These are phyloP conservation scores for Tolypocladium endophyticum DNA, from an alignment of 2,329 filamentous ascomycete species.

Conservation along the genomic window DNA sequence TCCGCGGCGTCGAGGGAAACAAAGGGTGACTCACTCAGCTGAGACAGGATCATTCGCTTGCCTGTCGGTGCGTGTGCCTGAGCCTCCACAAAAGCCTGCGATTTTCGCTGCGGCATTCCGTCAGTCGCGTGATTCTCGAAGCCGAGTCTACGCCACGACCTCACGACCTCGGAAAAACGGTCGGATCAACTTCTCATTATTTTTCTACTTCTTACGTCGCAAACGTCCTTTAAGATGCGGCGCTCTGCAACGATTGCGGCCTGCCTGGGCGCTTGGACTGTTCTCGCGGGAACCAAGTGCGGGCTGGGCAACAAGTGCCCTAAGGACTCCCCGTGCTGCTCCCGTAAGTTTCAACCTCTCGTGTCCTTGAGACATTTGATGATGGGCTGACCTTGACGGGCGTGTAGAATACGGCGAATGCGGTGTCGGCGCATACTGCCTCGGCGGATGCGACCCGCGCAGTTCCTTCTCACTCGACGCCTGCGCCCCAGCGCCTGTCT, in stretches of 20 bases:
- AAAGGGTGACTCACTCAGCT: neutral
- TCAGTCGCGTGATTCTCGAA: neutral
- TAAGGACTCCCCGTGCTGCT: constrained; percentile 63
- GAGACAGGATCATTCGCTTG: neutral
- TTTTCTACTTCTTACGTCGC: neutral
- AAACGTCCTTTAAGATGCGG: constrained; percentile 16
- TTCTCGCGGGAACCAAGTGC: constrained; percentile 26
- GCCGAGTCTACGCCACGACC: neutral
- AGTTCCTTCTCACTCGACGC: constrained; percentile 75
- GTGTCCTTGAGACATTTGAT: neutral
- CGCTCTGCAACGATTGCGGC: constrained; percentile 17
- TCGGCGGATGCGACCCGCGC: constrained; percentile 87
- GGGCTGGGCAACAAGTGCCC: constrained; percentile 53
- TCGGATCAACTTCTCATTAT: neutral
- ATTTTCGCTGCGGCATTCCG: neutral
- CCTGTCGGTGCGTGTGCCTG: neutral
- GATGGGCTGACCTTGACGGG: neutral
- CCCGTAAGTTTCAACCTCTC: constrained; percentile 46
- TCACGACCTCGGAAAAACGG: neutral
- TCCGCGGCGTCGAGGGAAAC: neutral
- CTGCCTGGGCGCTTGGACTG: constrained; percentile 21
- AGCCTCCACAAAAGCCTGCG: neutral
- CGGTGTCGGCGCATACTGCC: constrained; percentile 86
- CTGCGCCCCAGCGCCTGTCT: constrained; percentile 76
- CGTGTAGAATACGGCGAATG: constrained; percentile 78